Base-by-base conservation (phyloP, 2,329 filamentous ascomycete genomes). In the Clarireedia sp. region DNA sequence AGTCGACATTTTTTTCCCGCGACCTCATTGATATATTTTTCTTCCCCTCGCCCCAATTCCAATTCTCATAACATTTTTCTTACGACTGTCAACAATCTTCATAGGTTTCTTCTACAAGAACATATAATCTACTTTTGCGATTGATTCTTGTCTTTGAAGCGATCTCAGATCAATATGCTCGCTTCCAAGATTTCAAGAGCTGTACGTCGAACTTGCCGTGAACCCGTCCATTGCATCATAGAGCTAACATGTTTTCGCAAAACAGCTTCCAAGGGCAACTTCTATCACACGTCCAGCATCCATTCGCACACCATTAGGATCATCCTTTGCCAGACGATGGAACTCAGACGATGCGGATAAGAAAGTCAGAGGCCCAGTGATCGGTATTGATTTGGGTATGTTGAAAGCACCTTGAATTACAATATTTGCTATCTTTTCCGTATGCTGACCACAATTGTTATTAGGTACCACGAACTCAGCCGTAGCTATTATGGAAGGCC, bases 401-500 rank as follows among this genome's bases (percentile, higher is more conserved):
- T 77, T 10, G n/a, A 19, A 43, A 43, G 21, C 5, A 17, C 14
- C 17, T 21, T 21, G 10, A 17, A 21, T 6, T 7, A 17, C 40
- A 43, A 43, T 9, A 17, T 23, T 23, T 43, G 9, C 40, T 10
- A 10, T 5, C 21, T 43, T 41, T 53, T 57, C 59, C 51, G 57
- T 45, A 60, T 62, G 51, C 60, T 67, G 24, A 66, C 9, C 46
- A 61, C 57, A 24, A 36, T 48, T 41, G 46, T 16, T 33, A 48
- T 48, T 56, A 86, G 83, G 83, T 71, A 97, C 92, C 71, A 97
- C 92, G 68, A 97, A 97, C 83, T 96, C 92, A 59, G 92, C 92
- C 56, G 92, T 97, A 60, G 92, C 91, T 69, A 79, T 97, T 63
- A 96, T 97, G 91, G 92, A 97, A 81, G 94, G 92, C 75, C 95